Evolutionary conservation across 495 filamentous ascomycete genomes (phyloP).

Genomic region (Oidiodendron maius): DNA sequence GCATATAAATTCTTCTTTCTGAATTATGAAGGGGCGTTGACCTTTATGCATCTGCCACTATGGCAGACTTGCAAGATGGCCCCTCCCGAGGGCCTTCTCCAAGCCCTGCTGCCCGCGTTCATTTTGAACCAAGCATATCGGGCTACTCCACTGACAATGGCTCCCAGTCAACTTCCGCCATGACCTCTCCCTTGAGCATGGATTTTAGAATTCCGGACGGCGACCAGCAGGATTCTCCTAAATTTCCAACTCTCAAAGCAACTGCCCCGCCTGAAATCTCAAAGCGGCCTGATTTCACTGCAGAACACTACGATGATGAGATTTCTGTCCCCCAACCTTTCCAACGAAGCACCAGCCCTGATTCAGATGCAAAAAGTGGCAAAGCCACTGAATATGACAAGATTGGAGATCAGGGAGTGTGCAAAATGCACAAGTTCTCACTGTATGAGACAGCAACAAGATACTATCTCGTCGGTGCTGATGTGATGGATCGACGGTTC

Average conservation of each 20-base stretch:
- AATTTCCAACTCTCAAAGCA: conserved; percentile 17
- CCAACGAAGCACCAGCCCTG: conserved; percentile 53
- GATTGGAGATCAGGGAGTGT: conserved; percentile 60
- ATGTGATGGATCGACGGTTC: conserved; percentile 81
- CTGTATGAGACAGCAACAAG: conserved; percentile 89
- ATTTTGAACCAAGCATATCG: conserved; percentile 12
- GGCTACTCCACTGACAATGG: conserved; percentile 11
- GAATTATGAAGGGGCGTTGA: conserved; percentile 17
- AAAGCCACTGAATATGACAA: conserved; percentile 48
- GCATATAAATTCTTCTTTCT: not conserved
- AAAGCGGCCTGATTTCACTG: not conserved
- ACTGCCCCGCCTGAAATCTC: conserved; percentile 1
- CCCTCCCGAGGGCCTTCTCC: conserved; percentile 15
- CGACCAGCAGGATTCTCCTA: conserved; percentile 9
- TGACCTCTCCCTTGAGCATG: conserved; percentile 20
- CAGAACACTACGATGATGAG: conserved; percentile 59
- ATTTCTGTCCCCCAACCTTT: conserved; percentile 55
- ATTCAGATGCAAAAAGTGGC: conserved; percentile 40
- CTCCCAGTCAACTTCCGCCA: conserved; percentile 20
- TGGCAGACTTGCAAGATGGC: conserved; percentile 21
- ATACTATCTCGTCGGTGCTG: conserved; percentile 90
- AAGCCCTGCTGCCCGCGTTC: conserved; percentile 6
- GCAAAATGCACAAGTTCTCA: conserved; percentile 92
- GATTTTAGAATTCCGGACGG: conserved; percentile 15
- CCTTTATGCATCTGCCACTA: conserved; percentile 6